Percentiles rank a stretch among this genome's conserved stretches.
phyloP scores from a whole-genome alignment of 1,284 basidiomycete species.

The Papiliotrema fonsecae region DNA sequence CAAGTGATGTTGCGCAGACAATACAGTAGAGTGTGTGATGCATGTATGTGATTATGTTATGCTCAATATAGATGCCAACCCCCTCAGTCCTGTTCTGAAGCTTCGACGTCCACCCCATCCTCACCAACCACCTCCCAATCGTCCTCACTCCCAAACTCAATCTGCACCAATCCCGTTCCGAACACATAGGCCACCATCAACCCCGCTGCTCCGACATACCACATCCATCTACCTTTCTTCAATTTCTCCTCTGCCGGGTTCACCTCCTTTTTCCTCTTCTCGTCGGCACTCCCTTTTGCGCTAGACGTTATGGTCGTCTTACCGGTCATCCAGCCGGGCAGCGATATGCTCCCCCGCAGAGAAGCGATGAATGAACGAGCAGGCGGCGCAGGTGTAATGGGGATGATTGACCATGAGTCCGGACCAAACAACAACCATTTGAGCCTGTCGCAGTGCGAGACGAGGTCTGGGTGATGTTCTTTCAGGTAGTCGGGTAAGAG shows the following conservation, averaged over 20 bases:
- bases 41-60: no score
- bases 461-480: conserved; percentile 29
- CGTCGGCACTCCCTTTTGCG: no score
- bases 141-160: conserved; percentile 28
- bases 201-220: conserved; percentile 33
- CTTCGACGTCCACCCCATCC: no score
- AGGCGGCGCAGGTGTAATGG: background rate
- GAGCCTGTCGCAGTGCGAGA: conserved; percentile 33
- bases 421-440: conserved; percentile 18
- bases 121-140: conserved; percentile 17
- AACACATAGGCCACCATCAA: conserved; percentile 39
- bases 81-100: no score
- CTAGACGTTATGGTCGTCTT: no score
- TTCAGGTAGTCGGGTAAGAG: conserved; percentile 40
- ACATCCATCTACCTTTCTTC: conserved; percentile 34
- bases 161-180: conserved; percentile 28
- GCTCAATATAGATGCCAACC: no score
- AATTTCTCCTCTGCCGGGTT: conserved; percentile 7
- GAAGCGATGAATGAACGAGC: no score
- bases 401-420: conserved; percentile 10
- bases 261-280: conserved; percentile 10
- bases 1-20: no score
- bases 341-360: no score
- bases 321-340: no score
- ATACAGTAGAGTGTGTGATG: no score